Base-by-base conservation (phyloP, 306 rosid species). In the Rosa rugosa region DNA sequence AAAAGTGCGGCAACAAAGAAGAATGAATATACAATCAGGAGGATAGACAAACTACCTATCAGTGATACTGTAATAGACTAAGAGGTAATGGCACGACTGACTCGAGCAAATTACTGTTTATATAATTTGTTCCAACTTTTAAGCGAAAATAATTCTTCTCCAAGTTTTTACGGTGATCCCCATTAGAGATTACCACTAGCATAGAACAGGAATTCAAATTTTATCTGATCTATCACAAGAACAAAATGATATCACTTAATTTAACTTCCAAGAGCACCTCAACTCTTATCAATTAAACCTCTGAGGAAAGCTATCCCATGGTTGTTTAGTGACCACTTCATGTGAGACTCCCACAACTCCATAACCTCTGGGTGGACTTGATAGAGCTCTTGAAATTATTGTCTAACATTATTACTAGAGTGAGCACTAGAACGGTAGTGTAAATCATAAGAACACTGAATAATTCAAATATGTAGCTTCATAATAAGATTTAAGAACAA, bases 401-500 rank as follows among this genome's bases (percentile, higher is more conserved):
- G 46, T 63, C 38, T 11, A 5, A 45, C 8, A 41, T 62, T 76
- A 47, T 3, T 16, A 47, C 40, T 75, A 46, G 2, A 8, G 13
- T 56, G 51, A 49, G 7, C 11, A 25, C 46, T 3, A 65, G 14
- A 44, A 60, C 2, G 25, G n/a, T 12, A n/a, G 8, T 27, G 8
- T 11, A 23, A 70, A 51, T 27, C 50, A 18, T 23, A 13, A 67
- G 20, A 47, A 72, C 47, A 12, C 11, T 22, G 44, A 40, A 74
- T 23, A 50, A 49, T 57, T 65, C 46, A 76, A 49, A 79, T 20
- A 6, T 6, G n/a, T 11, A 38, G 16, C 60, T 59, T 60, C 18
- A 49, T 46, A 69, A 65, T 27, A 57, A 73, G 34, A 66, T 20
- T 70, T 75, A 77, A 60, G 51, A 83, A 74, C 88, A 83, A 80